A percentile compares a stretch with the other conserved stretches of the same genome.
phyloP scores from a whole-genome alignment of 2,329 filamentous ascomycete species.

The Fusarium clavum region DNA sequence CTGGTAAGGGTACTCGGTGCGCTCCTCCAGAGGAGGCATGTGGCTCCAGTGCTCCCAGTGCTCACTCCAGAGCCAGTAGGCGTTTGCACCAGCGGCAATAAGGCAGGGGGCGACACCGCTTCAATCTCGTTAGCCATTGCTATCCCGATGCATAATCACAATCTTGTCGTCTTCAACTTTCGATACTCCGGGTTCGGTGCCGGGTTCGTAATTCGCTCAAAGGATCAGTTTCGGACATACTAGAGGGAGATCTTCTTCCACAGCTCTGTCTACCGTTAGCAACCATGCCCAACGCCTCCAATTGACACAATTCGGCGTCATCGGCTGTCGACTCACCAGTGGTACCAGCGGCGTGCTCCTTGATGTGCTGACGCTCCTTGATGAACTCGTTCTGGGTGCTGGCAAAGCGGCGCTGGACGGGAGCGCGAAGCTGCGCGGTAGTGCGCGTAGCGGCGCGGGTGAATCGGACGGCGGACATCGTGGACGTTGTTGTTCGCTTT shows the following conservation, averaged over 20 bases:
- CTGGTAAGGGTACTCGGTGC: conserved; percentile 94
- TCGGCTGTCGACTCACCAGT: conserved; percentile 72
- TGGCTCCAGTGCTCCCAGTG: conserved; percentile 98
- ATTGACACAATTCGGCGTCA: conserved; percentile 33
- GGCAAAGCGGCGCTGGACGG: conserved; percentile 77
- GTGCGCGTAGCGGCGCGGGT: conserved; percentile 73
- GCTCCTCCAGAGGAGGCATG: conserved; percentile 88
- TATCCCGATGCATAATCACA: conserved; percentile 9
- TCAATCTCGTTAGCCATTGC: conserved; percentile 44
- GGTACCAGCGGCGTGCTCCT: conserved; percentile 87
- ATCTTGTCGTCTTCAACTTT: conserved; percentile 28
- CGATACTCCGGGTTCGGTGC: conserved; percentile 25
- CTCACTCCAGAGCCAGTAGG: conserved; percentile 90
- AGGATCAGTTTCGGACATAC: conserved; percentile 67
- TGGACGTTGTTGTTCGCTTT: conserved; percentile 49
- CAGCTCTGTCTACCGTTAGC: conserved; percentile 72
- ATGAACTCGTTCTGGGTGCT: conserved; percentile 91
- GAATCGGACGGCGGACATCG: conserved; percentile 74
- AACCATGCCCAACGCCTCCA: conserved; percentile 24
- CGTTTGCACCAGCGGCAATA: conserved; percentile 79
- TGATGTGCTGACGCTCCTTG: conserved; percentile 88
- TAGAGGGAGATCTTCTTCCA: conserved; percentile 97
- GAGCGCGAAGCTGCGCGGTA: conserved; percentile 67
- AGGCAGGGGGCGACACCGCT: conserved; percentile 82
- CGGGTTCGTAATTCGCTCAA: conserved; percentile 46